These are phyloP conservation scores for Phoenix dactylifera DNA, from an alignment of 176 grass and related monocot genomes.

Conservation along the genomic window DNA sequence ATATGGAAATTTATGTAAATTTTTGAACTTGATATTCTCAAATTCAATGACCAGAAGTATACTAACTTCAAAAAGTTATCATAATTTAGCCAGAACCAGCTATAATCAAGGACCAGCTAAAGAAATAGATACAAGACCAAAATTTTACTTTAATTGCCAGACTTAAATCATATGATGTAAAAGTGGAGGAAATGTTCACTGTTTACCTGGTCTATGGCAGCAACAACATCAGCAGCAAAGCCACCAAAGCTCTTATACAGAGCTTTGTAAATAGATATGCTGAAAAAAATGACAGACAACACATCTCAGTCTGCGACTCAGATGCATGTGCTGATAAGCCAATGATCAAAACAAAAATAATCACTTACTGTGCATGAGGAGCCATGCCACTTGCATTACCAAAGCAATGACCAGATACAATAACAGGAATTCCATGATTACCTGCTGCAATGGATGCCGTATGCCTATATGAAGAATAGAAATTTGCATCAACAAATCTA, in stretches of 20 bases:
- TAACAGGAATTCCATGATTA: constrained; percentile 85
- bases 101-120: too few relatives aligned
- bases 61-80: too few relatives aligned
- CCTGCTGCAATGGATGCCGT: constrained; percentile 92
- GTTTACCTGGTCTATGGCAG: constrained; percentile 93
- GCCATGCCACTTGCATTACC: constrained; percentile 99
- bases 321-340: too few relatives aligned
- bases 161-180: too few relatives aligned
- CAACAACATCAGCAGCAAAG: constrained; percentile 99
- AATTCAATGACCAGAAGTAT: too few relatives aligned
- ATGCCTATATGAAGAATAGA: constrained; percentile 45
- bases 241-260: constrained; percentile 98
- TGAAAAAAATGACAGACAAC: constrained; percentile 21
- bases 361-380: constrained; percentile 94
- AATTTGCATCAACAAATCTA: neutral
- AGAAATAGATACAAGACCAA: too few relatives aligned
- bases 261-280: constrained; percentile 98
- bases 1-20: too few relatives aligned
- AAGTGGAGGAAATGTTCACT: neutral
- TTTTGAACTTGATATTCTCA: too few relatives aligned
- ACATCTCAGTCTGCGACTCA: too few relatives aligned
- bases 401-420: constrained; percentile 84
- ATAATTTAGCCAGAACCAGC: too few relatives aligned
- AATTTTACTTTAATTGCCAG: too few relatives aligned
- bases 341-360: constrained; percentile 9